Evolutionary conservation across 2,329 filamentous ascomycete species (phyloP).

Genomic region (Fusarium haematococcum): DNA sequence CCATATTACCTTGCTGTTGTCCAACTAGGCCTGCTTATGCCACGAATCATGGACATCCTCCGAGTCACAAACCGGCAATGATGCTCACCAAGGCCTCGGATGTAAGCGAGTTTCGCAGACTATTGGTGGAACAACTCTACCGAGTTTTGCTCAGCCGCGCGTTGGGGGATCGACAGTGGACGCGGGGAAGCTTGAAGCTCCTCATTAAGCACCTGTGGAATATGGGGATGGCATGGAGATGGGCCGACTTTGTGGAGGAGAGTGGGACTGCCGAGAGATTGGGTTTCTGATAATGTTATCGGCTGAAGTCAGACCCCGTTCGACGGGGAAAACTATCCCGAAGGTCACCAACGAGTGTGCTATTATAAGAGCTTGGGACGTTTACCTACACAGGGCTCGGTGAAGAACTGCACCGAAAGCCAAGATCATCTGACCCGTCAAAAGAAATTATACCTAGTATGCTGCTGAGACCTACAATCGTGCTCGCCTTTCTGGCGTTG

Average conservation of each 20-base stretch:
- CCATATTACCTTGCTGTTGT: neutral
- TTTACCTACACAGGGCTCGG: neutral
- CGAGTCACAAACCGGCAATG: neutral
- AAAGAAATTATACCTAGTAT: neutral
- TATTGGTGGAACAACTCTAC: conserved; percentile 5
- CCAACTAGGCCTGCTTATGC: neutral
- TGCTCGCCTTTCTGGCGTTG: neutral
- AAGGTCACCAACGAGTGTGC: neutral
- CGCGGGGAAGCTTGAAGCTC: conserved; percentile 2
- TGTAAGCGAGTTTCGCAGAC: neutral
- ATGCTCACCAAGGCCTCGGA: neutral
- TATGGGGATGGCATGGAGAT: conserved; percentile 4
- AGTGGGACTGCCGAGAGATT: neutral
- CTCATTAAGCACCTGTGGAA: neutral
- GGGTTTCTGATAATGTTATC: neutral
- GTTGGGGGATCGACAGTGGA: neutral
- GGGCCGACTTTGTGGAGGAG: neutral
- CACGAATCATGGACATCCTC: neutral
- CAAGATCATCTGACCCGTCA: neutral
- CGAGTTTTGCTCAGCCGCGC: neutral
- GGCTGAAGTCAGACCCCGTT: neutral
- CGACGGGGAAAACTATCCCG: neutral
- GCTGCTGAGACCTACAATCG: neutral
- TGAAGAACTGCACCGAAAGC: neutral
- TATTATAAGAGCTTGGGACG: neutral